Evolutionary conservation across 1,139 yeast genomes (phyloP), one percentile per base, ranked within the genome.

Genomic region (Nakaseomyces bracarensis): DNA sequence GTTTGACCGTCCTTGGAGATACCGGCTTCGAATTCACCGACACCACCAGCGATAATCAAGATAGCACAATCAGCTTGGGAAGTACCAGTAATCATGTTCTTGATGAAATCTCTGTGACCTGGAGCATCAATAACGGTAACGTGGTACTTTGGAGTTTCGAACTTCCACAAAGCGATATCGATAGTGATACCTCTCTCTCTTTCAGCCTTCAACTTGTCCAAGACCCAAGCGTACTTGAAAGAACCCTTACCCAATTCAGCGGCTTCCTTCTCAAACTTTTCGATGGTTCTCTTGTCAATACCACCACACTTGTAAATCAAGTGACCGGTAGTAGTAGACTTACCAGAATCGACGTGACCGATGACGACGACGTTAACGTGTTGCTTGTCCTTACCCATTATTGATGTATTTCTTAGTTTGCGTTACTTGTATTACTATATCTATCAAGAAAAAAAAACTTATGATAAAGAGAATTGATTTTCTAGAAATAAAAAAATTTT

Each of bases 301-400:
- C 91, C 91, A 75, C 89, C 89, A 64, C 82, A 82, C 85, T 81
- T 82, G 87, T 82, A 82, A 62, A 82, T 89, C 77, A 89, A 84
- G 82, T 87, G 96, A 74, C 96, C 96, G 70, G 96, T 87, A 73
- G 95, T 85, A 69, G 96, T 86, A 58, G 96, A 86, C 76, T 87
- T 86, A 77, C 95, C 95, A 63, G 96, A 86, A 77, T 86, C 96
- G 95, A 86, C 96, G 93, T 87, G 97, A 74, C 97, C 96, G 71
- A 86, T 86, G 70, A 86, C 96, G 72, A 86, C 96, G 74, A 86
- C 87, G 93, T 86, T 86, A 74, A 86, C 82, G 83, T 86, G 96
- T 73, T 76, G 67, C 81, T 85, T 85, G 70, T 81, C 95, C 72
- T 84, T 84, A 77, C 94, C 86, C 85, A 49, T 49, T 45, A 43